phyloP scores from a whole-genome alignment of 1,284 basidiomycete genomes.

The Leccinum idahoense region DNA sequence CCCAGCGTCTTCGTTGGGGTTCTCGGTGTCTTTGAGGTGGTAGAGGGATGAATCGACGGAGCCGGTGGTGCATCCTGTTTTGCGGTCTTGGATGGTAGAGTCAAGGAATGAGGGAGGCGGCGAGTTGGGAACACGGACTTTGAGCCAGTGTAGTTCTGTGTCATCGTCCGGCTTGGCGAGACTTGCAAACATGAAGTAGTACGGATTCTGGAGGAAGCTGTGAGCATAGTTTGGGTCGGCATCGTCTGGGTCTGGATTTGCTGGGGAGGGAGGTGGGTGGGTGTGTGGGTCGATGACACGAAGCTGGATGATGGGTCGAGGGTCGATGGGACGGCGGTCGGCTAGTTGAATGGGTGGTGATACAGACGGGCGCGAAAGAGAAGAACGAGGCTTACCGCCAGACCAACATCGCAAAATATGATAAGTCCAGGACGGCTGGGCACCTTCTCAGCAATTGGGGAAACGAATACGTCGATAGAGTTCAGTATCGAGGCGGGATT shows the following conservation, averaged over 20 bases:
- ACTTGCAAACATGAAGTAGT: no score
- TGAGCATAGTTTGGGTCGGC: no score
- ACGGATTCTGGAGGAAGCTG: no score
- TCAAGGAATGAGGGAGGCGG: not conserved
- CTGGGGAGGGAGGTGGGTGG: constrained; percentile 27
- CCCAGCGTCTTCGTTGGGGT: constrained; percentile 78
- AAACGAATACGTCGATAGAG: constrained; percentile 9
- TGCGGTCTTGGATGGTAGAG: constrained; percentile 58
- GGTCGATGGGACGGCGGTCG: constrained; percentile 91
- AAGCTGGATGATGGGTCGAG: constrained; percentile 91
- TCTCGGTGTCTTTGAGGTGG: constrained; percentile 89
- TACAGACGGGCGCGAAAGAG: constrained; percentile 7
- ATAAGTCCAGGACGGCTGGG: not conserved
- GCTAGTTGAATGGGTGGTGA: constrained; percentile 40
- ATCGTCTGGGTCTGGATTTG: constrained; percentile 12
- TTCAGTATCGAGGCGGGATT: constrained; percentile 18
- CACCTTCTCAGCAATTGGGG: constrained; percentile 15
- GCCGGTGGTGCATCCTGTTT: constrained; percentile 83
- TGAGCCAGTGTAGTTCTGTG: constrained; percentile 85
- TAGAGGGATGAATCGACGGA: constrained; percentile 91
- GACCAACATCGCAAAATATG: not conserved
- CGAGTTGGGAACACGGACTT: constrained; percentile 38
- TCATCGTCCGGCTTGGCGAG: constrained; percentile 55
- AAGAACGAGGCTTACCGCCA: constrained; percentile 68
- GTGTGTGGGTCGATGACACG: constrained; percentile 68